Evolutionary conservation across 2,329 filamentous ascomycete genomes (phyloP).

Genomic region (Berkeleyomyces rouxiae): DNA sequence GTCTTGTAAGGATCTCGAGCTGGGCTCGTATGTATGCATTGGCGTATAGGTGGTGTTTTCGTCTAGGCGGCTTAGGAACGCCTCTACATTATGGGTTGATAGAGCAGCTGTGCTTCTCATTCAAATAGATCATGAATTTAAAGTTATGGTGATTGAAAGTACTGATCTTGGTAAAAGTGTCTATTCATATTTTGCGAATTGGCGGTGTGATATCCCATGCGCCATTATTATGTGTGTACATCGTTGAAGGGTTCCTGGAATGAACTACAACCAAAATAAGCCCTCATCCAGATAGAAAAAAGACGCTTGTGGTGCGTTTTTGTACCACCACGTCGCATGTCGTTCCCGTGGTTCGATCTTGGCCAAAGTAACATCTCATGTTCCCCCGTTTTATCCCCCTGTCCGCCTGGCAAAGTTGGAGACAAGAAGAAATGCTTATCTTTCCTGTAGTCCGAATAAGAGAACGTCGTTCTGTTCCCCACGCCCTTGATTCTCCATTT

Average conservation of each 20-base stretch:
- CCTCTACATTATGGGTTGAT: not conserved
- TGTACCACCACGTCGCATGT: not conserved
- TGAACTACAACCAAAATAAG: not conserved
- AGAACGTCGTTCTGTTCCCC: not conserved
- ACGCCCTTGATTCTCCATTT: not conserved
- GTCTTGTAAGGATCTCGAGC: conserved; percentile 2
- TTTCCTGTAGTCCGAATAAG: not conserved
- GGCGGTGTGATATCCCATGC: not conserved
- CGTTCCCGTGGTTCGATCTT: not conserved
- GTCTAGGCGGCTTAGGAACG: not conserved
- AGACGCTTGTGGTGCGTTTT: not conserved
- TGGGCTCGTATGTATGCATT: conserved; percentile 7
- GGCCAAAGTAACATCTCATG: not conserved
- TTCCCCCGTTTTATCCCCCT: not conserved
- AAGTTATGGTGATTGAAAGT: too few species aligned
- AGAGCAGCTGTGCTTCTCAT: not conserved
- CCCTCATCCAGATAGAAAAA: not conserved
- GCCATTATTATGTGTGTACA: not conserved
- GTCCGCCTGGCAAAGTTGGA: not conserved
- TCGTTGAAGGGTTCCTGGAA: too few species aligned
- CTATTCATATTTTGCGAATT: not conserved
- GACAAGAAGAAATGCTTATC: not conserved
- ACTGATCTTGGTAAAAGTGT: not conserved
- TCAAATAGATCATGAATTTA: not conserved
- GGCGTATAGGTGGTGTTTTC: not conserved